phyloP scores from a whole-genome alignment of 1,284 basidiomycete species.

The Pisolithus thermaeus region DNA sequence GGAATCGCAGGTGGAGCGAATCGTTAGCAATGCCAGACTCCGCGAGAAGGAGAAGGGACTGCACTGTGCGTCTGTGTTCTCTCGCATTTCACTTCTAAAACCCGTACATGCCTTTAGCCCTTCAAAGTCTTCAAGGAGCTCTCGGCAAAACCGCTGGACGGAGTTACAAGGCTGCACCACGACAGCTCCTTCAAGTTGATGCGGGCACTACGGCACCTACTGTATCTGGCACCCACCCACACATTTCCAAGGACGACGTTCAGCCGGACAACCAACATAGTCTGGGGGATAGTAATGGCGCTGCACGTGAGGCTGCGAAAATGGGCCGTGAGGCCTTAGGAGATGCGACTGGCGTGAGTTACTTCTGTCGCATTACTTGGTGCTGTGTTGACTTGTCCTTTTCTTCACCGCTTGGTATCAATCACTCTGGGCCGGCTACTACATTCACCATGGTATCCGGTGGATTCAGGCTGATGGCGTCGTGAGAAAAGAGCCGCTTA shows the following conservation, averaged over 20 bases:
- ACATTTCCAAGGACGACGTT: constrained; percentile 51
- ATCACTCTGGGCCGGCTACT: neutral
- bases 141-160: constrained; percentile 90
- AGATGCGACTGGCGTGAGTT: constrained; percentile 44
- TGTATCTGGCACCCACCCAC: constrained; percentile 48
- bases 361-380: neutral
- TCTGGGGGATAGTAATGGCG: constrained; percentile 40
- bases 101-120: constrained; percentile 34
- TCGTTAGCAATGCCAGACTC: constrained; percentile 88
- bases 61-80: constrained; percentile 60
- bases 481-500: constrained; percentile 65
- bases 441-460: neutral
- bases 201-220: constrained; percentile 43
- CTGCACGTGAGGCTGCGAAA: constrained; percentile 66
- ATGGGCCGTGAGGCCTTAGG: constrained; percentile 64
- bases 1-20: constrained; percentile 95
- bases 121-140: constrained; percentile 89
- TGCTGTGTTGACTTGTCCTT: neutral
- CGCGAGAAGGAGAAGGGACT: constrained; percentile 77
- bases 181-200: constrained; percentile 90
- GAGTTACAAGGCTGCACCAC: constrained; percentile 92
- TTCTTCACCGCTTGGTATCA: neutral
- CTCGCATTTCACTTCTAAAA: neutral
- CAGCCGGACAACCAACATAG: constrained; percentile 23
- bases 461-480: constrained; percentile 44